phyloP scores from a whole-genome alignment of 2,329 filamentous ascomycete species.

The Cytospora paraplurivora region DNA sequence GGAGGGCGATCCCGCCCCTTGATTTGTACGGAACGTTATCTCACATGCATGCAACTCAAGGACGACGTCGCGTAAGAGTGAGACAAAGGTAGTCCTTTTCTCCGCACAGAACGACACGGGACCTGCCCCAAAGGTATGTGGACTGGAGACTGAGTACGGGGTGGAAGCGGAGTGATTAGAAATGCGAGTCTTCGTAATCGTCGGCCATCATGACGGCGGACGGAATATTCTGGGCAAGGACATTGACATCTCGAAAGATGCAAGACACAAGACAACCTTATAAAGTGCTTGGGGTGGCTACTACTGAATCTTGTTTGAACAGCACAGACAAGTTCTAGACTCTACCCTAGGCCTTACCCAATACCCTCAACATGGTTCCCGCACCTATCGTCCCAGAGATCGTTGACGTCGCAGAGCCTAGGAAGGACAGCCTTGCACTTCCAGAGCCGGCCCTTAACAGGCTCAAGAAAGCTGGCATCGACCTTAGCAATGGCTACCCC shows the following conservation, averaged over 20 bases:
- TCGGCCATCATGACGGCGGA: not conserved
- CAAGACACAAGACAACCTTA: not conserved
- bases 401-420: conserved; percentile 62
- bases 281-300: not conserved
- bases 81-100: conserved; percentile 4
- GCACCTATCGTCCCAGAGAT: conserved; percentile 64
- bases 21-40: conserved; percentile 19
- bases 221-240: conserved; percentile 1
- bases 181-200: conserved; percentile 20
- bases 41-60: conserved; percentile 6
- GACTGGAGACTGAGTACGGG: conserved; percentile 15
- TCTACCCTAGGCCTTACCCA: not conserved
- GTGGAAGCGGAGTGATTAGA: conserved; percentile 22
- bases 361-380: conserved; percentile 46
- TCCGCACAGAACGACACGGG: conserved; percentile 8
- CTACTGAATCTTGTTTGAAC: too few species aligned
- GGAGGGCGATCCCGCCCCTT: conserved; percentile 18
- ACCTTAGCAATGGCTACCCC: conserved; percentile 70
- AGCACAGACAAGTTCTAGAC: not conserved
- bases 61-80: conserved; percentile 10
- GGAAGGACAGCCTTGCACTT: conserved; percentile 65
- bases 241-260: not conserved
- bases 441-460: conserved; percentile 59
- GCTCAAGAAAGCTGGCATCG: conserved; percentile 68
- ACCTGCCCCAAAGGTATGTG: not conserved